These are phyloP conservation scores for Prunus padus DNA, from an alignment of 306 rosid genomes.

Conservation along the genomic window DNA sequence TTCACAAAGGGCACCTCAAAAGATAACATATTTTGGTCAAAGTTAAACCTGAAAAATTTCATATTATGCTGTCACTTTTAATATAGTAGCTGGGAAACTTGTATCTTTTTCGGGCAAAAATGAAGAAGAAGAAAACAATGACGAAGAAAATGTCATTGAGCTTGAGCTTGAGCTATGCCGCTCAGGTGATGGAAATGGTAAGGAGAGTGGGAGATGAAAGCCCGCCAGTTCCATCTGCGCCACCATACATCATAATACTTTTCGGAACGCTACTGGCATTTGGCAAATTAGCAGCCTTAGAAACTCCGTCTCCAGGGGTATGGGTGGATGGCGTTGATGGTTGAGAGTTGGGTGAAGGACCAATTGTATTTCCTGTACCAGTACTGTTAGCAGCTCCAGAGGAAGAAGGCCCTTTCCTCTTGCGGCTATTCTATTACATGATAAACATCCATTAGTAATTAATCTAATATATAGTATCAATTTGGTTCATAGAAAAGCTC, in stretches of 20 bases:
- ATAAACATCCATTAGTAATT: slow-evolving; percentile 26
- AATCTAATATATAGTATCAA: slow-evolving; percentile 16
- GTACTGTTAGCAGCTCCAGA: slow-evolving; percentile 98
- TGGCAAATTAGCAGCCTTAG: slow-evolving; percentile 68
- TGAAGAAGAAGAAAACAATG: too few species aligned
- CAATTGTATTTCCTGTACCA: slow-evolving; percentile 89
- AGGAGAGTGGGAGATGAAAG: slow-evolving; percentile 91
- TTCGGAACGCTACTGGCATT: slow-evolving; percentile 65
- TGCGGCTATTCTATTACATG: slow-evolving; percentile 59
- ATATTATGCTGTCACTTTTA: too few species aligned
- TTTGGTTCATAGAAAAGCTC: slow-evolving; percentile 4
- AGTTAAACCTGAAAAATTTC: too few species aligned
- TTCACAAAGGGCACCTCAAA: too few species aligned
- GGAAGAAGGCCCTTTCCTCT: slow-evolving; percentile 89
- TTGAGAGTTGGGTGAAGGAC: slow-evolving; percentile 89
- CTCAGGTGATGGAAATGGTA: too few species aligned
- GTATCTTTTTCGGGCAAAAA: too few species aligned
- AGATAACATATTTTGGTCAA: too few species aligned
- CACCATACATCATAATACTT: slow-evolving; percentile 64
- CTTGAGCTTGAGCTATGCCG: too few species aligned
- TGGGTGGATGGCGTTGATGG: slow-evolving; percentile 96
- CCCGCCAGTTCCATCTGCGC: slow-evolving; percentile 76
- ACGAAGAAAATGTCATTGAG: too few species aligned
- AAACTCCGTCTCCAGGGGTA: slow-evolving; percentile 82
- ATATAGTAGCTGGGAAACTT: too few species aligned